phyloP scores from a whole-genome alignment of 305 asterid species.

The Fraxinus paxiana region DNA sequence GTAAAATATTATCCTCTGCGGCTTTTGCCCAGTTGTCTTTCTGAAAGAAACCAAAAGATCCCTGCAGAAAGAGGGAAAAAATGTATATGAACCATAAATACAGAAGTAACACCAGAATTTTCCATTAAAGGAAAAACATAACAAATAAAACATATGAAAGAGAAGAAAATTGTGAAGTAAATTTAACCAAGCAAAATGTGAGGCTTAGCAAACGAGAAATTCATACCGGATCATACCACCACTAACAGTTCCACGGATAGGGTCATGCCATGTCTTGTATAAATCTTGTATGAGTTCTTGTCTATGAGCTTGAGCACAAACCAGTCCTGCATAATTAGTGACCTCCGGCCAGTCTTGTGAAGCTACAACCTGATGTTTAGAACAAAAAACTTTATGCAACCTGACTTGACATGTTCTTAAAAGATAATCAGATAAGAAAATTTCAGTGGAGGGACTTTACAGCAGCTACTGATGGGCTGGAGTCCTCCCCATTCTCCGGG shows the following conservation, averaged over 20 bases:
- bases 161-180: background rate
- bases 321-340: constrained; percentile 91
- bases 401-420: background rate
- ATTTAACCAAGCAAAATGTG: background rate
- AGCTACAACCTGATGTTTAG: constrained; percentile 73
- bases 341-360: constrained; percentile 99
- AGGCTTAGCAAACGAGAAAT: background rate
- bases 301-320: constrained; percentile 97
- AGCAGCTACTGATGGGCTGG: constrained; percentile 98
- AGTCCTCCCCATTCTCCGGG: constrained; percentile 95
- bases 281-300: constrained; percentile 95
- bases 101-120: background rate
- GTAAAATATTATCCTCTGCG: constrained; percentile 96
- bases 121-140: background rate
- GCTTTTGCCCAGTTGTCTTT: constrained; percentile 98
- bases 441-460: constrained; percentile 36
- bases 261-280: constrained; percentile 95
- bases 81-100: background rate
- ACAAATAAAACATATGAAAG: background rate
- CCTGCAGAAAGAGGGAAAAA: constrained; percentile 36
- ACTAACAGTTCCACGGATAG: constrained; percentile 84
- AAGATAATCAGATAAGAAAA: background rate
- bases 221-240: constrained; percentile 96
- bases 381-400: constrained; percentile 15
- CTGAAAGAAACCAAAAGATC: constrained; percentile 95